A percentile compares a stretch with the other conserved stretches of the same genome.
Conservation (phyloP, 2,329 filamentous ascomycete genomes). For the Hypoxylon rubiginosum region DNA sequence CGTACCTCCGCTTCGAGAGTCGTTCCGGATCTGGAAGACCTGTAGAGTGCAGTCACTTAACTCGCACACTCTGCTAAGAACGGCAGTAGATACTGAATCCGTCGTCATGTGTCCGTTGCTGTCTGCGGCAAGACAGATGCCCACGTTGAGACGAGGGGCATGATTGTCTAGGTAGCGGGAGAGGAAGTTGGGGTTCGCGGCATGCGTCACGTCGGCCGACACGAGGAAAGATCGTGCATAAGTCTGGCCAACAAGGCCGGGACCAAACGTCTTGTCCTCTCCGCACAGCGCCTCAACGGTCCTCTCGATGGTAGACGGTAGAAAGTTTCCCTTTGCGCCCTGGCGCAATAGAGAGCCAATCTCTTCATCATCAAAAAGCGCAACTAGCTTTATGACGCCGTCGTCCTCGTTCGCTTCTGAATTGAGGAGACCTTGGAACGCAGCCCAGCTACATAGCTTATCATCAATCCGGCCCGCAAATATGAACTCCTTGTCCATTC, state of each 20-base stretch:
- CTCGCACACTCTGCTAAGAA: constrained; percentile 83
- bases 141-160: constrained; percentile 88
- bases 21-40: constrained; percentile 95
- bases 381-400: constrained; percentile 87
- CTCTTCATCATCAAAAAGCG: constrained; percentile 97
- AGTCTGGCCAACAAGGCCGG: constrained; percentile 79
- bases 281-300: constrained; percentile 75
- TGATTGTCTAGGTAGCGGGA: constrained; percentile 87
- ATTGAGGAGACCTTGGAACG: constrained; percentile 84
- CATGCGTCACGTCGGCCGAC: constrained; percentile 93
- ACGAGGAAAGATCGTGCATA: constrained; percentile 94
- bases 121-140: constrained; percentile 83
- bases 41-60: constrained; percentile 80
- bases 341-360: constrained; percentile 92
- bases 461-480: constrained; percentile 96
- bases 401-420: constrained; percentile 69
- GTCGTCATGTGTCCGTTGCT: constrained; percentile 97
- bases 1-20: constrained; percentile 88
- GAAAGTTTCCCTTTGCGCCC: constrained; percentile 90
- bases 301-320: constrained; percentile 84
- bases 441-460: constrained; percentile 96
- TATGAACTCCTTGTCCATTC: constrained; percentile 92
- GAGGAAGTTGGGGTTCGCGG: constrained; percentile 94
- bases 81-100: constrained; percentile 84
- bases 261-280: constrained; percentile 60